Evolutionary conservation across 257 asterid species (phyloP), one percentile per base, ranked within the genome.

Genomic region (Solanum corneliomulleri): DNA sequence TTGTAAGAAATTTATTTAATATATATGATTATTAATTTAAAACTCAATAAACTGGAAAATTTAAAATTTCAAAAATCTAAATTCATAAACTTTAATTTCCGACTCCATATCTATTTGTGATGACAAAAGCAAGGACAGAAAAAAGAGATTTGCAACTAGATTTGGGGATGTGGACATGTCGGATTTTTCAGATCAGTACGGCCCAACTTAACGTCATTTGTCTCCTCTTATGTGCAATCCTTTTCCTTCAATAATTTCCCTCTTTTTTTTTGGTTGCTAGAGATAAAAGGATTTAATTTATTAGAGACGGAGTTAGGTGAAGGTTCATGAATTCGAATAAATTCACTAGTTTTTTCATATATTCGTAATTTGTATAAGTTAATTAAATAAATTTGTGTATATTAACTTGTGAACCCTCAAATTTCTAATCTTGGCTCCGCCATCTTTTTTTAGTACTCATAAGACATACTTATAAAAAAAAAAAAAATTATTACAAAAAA

Each of bases 161-260:
- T 89, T 86, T 86, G 64, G 5, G 66, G 88, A 86, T 69, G 91
- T 45, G 37, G 86, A 89, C 91, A 62, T 15, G 87, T 86, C 86
- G 68, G 25, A 45, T 80, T 8, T 47, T 60, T 14, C 78, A 44
- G 70, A 31, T 5, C 16, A 7, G 60, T 45, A 82, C 64, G 33
- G 23, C 49, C 82, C 68, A 44, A 64, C 45, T 56, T 39, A 42
- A 4, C 25, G 11, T n/a, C 31, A 44, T 33, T 44, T 62, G 75
- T 75, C 89, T 13, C 84, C 62, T 25, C 27, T 25, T 0, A 5
- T 23, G 62, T 25, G 25, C 39, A 13, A n/a, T 44, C 83, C 3
- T 42, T 76, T 76, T n/a, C 83, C 39, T 77, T n/a, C 2, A 35
- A 35, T 72, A 18, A 72, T 72, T 72, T 72, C 39, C 27, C 3